Base-by-base conservation (phyloP, 192 early-diverging fungal species). In the Podila minutissima region DNA sequence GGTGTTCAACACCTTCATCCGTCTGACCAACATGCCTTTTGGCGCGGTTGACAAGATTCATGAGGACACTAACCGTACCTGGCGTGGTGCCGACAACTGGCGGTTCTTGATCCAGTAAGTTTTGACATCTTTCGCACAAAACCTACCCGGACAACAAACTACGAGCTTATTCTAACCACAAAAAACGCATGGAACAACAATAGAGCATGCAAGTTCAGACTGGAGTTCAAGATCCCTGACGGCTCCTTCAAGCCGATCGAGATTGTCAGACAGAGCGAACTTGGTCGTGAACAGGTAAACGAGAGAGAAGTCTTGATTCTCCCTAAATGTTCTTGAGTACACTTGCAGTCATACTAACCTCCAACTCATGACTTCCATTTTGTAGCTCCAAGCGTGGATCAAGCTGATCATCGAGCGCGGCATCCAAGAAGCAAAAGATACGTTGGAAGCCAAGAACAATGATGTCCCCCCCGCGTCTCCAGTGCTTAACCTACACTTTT, bases 121-220 rank as follows among this genome's bases (percentile, higher is more conserved):
- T 51, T 35, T 64, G 10, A 8, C 26, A 28, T 24, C 12, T 1
- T 8, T 37, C 11, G 26, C 13, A 57, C 49, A 26, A 28, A 28
- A 65, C 5, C 24, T 6, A 22, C 6, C 20, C 13, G 17, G 7
- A 10, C 26, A 57, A 61, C 10, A 32, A 32, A 41, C 11, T 22
- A 67, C 4, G n/a, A 28, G 17, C 48, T 0, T 41, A 29, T 70
- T 67, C 28, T 15, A 28, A 29, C 9, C 15, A 19, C 7, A 61
- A 15, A 9, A 26, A n/a, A 22, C 5, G 10, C 6, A 28, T 67
- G n/a, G 4, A 49, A 32, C 22, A 29, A 22, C 17, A 66, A 28
- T 62, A 90, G 89, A n/a, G 89, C 89, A 22, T 87, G 86, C 41
- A 90, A 88, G 72, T 87, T 88, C 63, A 69, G 89, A 33, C 83